A percentile compares a stretch with the other conserved stretches of the same genome.
Evolutionary conservation across 441 rosid genomes (phyloP).

Genomic region (Omphalea diandra): DNA sequence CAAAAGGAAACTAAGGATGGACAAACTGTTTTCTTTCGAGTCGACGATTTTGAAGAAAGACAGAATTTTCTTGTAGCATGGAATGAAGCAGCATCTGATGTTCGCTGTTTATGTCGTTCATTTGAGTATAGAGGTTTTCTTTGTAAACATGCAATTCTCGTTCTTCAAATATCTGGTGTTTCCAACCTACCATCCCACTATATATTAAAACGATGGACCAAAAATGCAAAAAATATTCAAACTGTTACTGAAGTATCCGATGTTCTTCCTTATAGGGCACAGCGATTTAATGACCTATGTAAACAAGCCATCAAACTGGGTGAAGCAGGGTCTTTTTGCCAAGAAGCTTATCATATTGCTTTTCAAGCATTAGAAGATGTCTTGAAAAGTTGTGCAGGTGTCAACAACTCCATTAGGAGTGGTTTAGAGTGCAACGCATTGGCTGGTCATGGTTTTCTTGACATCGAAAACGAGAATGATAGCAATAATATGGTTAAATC

Average conservation of each 20-base stretch:
- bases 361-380: constrained; percentile 45
- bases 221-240: constrained; percentile 39
- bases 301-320: constrained; percentile 53
- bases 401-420: constrained; percentile 35
- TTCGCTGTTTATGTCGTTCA: constrained; percentile 54
- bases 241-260: constrained; percentile 19
- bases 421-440: constrained; percentile 28
- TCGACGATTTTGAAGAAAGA: constrained; percentile 51
- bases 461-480: constrained; percentile 25
- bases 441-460: constrained; percentile 29
- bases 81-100: constrained; percentile 41
- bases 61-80: constrained; percentile 40
- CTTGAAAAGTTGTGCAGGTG: constrained; percentile 33
- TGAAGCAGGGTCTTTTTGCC: constrained; percentile 53
- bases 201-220: constrained; percentile 64
- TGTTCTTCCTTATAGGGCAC: constrained; percentile 31
- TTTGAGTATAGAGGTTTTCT: constrained; percentile 63
- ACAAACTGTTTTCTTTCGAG: constrained; percentile 31
- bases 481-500: constrained; percentile 28
- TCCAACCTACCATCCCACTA: constrained; percentile 50
- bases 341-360: constrained; percentile 53
- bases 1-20: constrained; percentile 45
- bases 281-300: constrained; percentile 62
- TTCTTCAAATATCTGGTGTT: constrained; percentile 55
- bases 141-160: constrained; percentile 66